Evolutionary conservation across 345 rosid species (phyloP).

Genomic region (Eucalyptus sp.): DNA sequence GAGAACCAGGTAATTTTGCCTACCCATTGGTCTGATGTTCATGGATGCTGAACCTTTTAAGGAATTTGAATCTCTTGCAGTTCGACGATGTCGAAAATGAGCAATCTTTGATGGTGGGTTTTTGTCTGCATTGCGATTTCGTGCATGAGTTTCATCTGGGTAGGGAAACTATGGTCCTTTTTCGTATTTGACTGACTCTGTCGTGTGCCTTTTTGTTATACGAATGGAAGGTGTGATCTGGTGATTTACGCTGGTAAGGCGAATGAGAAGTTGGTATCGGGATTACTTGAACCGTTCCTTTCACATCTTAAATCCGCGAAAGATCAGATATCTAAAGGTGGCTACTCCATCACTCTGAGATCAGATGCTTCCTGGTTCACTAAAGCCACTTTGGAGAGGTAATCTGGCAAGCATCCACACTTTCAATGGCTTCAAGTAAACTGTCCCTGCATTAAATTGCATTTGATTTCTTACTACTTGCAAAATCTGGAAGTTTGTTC

Average conservation of each 20-base stretch:
- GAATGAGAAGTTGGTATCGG: slow-evolving; percentile 85
- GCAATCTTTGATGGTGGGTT: neutral
- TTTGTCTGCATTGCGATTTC: neutral
- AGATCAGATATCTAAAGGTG: slow-evolving; percentile 89
- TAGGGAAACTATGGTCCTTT: neutral
- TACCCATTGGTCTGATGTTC: neutral
- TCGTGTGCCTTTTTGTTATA: neutral
- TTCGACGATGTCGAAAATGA: neutral
- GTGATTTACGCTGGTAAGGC: slow-evolving; percentile 60
- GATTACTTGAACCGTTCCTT: slow-evolving; percentile 76
- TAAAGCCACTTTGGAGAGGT: slow-evolving; percentile 86
- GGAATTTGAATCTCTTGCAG: neutral
- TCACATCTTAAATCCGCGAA: slow-evolving; percentile 66
- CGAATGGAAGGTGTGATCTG: slow-evolving; percentile 66
- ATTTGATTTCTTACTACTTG: neutral
- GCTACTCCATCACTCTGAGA: slow-evolving; percentile 78
- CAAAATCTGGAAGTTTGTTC: neutral
- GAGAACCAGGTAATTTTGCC: slow-evolving; percentile 64
- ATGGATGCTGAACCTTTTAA: neutral
- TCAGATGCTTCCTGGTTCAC: slow-evolving; percentile 69
- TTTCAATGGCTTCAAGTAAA: neutral
- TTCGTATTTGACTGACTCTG: neutral
- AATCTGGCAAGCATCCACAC: neutral
- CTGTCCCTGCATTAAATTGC: neutral
- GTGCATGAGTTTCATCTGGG: neutral